Base-by-base conservation (phyloP, 805 yeast species). In the Pichia cephalocereana region DNA sequence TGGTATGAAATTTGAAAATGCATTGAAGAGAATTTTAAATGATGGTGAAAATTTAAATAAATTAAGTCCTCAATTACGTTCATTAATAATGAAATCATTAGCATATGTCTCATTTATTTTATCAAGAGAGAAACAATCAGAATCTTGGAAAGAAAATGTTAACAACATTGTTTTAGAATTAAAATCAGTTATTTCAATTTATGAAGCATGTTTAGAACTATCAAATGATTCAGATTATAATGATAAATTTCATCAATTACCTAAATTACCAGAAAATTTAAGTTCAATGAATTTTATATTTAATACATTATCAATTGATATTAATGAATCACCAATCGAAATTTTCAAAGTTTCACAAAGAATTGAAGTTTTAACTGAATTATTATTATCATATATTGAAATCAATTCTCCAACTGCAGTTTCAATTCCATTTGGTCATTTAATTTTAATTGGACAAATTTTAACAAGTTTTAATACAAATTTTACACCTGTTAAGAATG, bases 71-170 rank as follows among this genome's bases (percentile, higher is more conserved):
- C 49, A 55, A 0, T 64, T 81, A 43, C 72, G 76, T 56, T 46
- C 52, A 4, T 59, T 62, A 12, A 68, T 80, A 14, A 71, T 76
- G 52, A 66, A 69, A 34, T 73, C 79, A 2, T 74, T 75, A 56
- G 89, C 60, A 79, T 19, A 70, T 68, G 43, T 72, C 76, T 59
- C 85, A 75, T 57, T 70, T 74, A 49, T 74, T 76, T 46, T 89
- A 75, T 53, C 64, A 58, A 67, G 83, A 69, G 61, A 62, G 7
- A 74, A 72, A 32, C 76, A 78, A 2, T 70, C 71, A 45, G 70
- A 68, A 15, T 55, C 63, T 31, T 77, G 80, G 80, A 58, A 61
- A 43, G 57, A 62, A 8, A 77, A 77, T 48, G 66, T 85, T 6
- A 56, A 66, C 41, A 65, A 72, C 36, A 57, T 82, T 19, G 51